phyloP scores from a whole-genome alignment of 768 basidiomycete species.

The Infundibulicybe gibba region DNA sequence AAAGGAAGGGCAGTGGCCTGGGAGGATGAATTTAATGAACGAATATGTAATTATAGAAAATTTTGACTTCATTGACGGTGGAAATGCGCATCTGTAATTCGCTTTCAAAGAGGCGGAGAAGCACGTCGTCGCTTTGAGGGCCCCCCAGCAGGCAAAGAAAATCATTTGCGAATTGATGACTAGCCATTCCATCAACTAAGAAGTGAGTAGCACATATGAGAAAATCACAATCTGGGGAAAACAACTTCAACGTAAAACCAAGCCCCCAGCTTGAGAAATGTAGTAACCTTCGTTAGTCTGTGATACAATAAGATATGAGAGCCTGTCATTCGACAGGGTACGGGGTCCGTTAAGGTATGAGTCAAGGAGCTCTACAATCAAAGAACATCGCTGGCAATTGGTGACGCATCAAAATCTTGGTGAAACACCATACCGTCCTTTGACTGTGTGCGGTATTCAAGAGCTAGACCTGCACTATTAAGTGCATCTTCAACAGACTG shows the following conservation, averaged over 20 bases:
- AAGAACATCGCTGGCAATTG: neutral
- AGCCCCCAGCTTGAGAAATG: too few species aligned
- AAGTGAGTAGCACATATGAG: constrained; percentile 79
- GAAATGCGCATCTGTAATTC: too few species aligned
- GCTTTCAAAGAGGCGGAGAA: constrained; percentile 26
- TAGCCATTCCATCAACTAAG: constrained; percentile 83
- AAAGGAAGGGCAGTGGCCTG: constrained; percentile 22
- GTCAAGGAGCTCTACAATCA: constrained; percentile 62
- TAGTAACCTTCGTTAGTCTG: constrained; percentile 8
- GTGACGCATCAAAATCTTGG: neutral
- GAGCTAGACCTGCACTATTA: constrained; percentile 36
- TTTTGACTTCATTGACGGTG: too few species aligned
- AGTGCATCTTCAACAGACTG: constrained; percentile 41
- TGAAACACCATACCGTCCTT: constrained; percentile 48
- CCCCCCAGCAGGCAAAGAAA: constrained; percentile 66
- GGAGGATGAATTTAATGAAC: neutral
- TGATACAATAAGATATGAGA: constrained; percentile 62
- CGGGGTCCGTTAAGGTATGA: constrained; percentile 75
- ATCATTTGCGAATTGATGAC: constrained; percentile 80
- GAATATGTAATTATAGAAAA: too few species aligned
- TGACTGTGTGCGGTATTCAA: constrained; percentile 46
- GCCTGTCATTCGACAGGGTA: constrained; percentile 60
- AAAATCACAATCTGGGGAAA: constrained; percentile 57
- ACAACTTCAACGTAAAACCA: too few species aligned
- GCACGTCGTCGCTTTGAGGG: constrained; percentile 17